Base-by-base conservation (phyloP, 768 basidiomycete genomes). In the Piloderma croceum region DNA sequence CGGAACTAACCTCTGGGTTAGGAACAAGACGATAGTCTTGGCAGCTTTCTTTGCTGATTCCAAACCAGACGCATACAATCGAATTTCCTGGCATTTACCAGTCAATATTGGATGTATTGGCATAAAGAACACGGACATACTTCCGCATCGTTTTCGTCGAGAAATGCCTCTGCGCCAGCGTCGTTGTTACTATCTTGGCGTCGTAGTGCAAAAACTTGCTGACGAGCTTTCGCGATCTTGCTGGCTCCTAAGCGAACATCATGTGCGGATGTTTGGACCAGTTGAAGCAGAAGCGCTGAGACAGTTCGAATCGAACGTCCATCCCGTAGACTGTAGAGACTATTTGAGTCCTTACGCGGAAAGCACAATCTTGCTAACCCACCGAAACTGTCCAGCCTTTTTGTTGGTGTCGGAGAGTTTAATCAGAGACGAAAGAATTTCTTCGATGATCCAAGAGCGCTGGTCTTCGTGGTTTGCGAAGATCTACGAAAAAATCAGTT, bases 371-470 rank as follows among this genome's bases (percentile, higher is more conserved):
- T 31, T 2, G 22, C 11, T 20, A 4, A 63, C 79, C 11, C 34
- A 92, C 91, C 81, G 73, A 61, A 92, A 94, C 50, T 89, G 88
- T 0, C 90, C 87, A 36, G 85, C 88, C 50, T 84, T 85, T 62
- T 90, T 89, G 58, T 90, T 96, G 15, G 81, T 79, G 52, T 91
- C 88, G 3, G 90, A 87, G 18, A 93, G 70, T 61, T 90, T 93
- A 50, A 87, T 92, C 39, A 98, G 65, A 0, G 90, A 93, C 7
- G 80, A 77, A 20, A 99, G 56, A 24, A 98, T 93, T 61, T 98
- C 96, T 57, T 98, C 93, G n/a, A 98, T 84, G 47, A 98, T 94
- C 92, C 92, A 96, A 1, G 83, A 80, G 7, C 96, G 69, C 59
- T 99, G 96, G 31, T 83, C 84, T 48, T 88, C 81, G 54, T 97